phyloP scores from a whole-genome alignment of 495 filamentous ascomycete genomes.

The Apiosordaria backusii region DNA sequence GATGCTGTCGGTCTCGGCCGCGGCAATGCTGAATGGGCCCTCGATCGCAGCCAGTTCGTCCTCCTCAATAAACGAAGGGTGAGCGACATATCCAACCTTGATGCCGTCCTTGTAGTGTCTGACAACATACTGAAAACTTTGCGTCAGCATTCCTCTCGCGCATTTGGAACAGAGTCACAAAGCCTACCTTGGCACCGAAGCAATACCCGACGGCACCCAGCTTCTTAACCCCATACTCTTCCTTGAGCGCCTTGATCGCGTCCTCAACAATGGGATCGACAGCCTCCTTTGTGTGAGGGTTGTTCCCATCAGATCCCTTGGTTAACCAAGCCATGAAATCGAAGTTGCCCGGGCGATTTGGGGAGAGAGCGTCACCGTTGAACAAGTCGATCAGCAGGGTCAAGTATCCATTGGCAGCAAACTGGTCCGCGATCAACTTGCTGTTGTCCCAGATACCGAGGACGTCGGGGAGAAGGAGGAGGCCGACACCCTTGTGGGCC shows the following conservation, averaged over 20 bases:
- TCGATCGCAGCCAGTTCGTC: slow-evolving; percentile 70
- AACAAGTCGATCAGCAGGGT: slow-evolving; percentile 75
- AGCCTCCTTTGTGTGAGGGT: slow-evolving; percentile 54
- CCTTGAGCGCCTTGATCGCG: slow-evolving; percentile 46
- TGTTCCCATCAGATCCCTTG: slow-evolving; percentile 47
- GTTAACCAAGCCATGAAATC: slow-evolving; percentile 59
- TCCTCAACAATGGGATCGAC: slow-evolving; percentile 54
- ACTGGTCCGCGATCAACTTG: slow-evolving; percentile 79
- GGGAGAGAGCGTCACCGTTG: slow-evolving; percentile 61
- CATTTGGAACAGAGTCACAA: no score
- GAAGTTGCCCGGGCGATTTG: slow-evolving; percentile 56
- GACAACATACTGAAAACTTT: slow-evolving; percentile 38
- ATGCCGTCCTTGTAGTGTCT: slow-evolving; percentile 49
- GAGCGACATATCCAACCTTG: slow-evolving; percentile 64
- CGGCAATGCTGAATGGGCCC: slow-evolving; percentile 71
- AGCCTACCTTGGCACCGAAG: slow-evolving; percentile 61
- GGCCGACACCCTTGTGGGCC: slow-evolving; percentile 47
- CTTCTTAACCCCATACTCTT: slow-evolving; percentile 55
- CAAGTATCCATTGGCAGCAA: slow-evolving; percentile 76
- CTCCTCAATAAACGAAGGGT: slow-evolving; percentile 71
- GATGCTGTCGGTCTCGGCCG: slow-evolving; percentile 74
- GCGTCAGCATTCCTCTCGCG: neutral
- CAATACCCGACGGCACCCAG: slow-evolving; percentile 76
- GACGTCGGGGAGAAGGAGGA: slow-evolving; percentile 61
- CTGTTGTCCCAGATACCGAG: slow-evolving; percentile 72